These are phyloP conservation scores for Lipomyces japonicus DNA, from an alignment of 805 yeast species.

Conservation along the genomic window DNA sequence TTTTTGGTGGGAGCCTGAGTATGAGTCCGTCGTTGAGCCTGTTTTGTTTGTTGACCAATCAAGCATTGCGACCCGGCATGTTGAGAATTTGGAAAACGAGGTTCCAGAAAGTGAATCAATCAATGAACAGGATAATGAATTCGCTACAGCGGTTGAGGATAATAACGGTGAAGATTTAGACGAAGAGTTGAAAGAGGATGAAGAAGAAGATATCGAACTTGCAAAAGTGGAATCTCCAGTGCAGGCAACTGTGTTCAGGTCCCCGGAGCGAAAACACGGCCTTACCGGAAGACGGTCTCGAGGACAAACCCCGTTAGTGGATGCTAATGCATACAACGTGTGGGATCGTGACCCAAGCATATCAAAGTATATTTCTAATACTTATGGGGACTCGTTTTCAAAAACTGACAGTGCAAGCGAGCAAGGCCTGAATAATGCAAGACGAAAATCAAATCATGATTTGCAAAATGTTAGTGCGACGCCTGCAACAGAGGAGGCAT, in stretches of 20 bases:
- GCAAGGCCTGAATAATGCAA: no score
- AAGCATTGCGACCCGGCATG: no score
- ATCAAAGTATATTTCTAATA: constrained; percentile 3
- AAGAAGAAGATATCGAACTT: constrained; percentile 24
- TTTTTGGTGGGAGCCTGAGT: constrained; percentile 21
- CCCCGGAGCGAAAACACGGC: constrained; percentile 4
- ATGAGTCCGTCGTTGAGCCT: not conserved
- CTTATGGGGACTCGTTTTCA: constrained; percentile 7
- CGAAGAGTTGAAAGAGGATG: constrained; percentile 21
- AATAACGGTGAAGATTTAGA: constrained; percentile 4
- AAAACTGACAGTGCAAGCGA: not conserved
- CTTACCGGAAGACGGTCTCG: not conserved
- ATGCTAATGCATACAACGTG: constrained; percentile 15
- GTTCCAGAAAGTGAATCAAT: not conserved
- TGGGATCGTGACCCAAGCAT: constrained; percentile 26
- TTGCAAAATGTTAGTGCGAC: not conserved
- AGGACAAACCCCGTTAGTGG: not conserved
- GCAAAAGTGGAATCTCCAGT: constrained; percentile 3
- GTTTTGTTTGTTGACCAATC: no score
- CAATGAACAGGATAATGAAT: constrained; percentile 5
- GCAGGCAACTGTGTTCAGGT: not conserved
- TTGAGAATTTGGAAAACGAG: not conserved
- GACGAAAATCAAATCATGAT: not conserved
- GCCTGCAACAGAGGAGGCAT: no score
- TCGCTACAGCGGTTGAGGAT: not conserved